Base-by-base conservation (phyloP, 1,139 yeast genomes). In the Diutina rugosa region DNA sequence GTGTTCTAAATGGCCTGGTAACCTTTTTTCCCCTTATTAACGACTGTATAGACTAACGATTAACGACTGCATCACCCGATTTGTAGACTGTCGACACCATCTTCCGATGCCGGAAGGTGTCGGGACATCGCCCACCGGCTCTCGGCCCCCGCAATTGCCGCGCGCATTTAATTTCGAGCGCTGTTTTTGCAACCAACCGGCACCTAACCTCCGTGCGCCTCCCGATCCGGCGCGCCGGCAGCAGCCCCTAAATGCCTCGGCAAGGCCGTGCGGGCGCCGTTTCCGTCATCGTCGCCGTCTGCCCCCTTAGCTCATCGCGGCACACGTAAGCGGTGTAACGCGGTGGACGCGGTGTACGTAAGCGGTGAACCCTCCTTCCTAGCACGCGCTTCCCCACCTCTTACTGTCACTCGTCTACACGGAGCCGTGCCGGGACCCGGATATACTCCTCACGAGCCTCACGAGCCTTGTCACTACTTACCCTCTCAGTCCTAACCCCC, bases 1-100 rank as follows among this genome's bases (percentile, higher is more conserved):
- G 64, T 67, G 29, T 67, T 65, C 56, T 67, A 59, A 18, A n/a
- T 38, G 26, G 26, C 26, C 26, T 21, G 4, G 1, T 3, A 21
- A 4, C 18, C 21, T 30, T 14, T 16, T 1, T 30, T 49, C 32
- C 32, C 35, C 35, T 32, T 38, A 6, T 29, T 49, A 7, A 47
- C 51, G 41, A 32, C 35, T 47, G n/a, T 49, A 49, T 49, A 49
- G 53, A 49, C n/a, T 44, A 47, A 49, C 35, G 53, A 49, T 4
- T 49, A n/a, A 49, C 32, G 53, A 49, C 44, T 32, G 26, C 46
- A 44, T 35, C 35, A 32, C 12, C 26, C 26, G 26, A 21, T 21
- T 21, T 2, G 26, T 21, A 21, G 26, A 32, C 35, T 10, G 41
- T 35, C 14, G 41, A 9, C 41, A 47, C 6, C 26, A n/a, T 1